Base-by-base conservation (phyloP, 2,329 filamentous ascomycete species). In the Ceratocystis alfenasii region DNA sequence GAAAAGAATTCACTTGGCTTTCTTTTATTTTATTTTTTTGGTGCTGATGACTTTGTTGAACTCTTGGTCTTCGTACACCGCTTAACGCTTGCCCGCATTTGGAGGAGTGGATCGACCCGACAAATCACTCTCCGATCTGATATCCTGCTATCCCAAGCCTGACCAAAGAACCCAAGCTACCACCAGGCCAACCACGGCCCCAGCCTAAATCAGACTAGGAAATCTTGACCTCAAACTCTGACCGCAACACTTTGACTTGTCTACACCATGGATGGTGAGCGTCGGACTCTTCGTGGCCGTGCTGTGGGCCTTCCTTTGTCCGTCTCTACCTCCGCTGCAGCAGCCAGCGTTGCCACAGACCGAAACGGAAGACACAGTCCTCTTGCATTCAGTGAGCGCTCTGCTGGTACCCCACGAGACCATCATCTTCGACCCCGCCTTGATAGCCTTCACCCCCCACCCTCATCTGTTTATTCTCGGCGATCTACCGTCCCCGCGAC, bases 251-350 rank as follows among this genome's bases (percentile, higher is more conserved):
- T 48, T n/a, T 28, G 41, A 20, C 25, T n/a, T 33, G 7, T 10
- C 28, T 33, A 3, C 45, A 44, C 41, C 20, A 68, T 68, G 66
- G 66, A 68, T 28, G 66, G 64, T 45, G 64, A 65, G 44, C 60
- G 66, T 30, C 66, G 66, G 20, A 53, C 60, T 45, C 64, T 65
- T 33, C 66, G 66, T 36, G 66, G 66, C 57, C 62, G 62, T 46
- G 25, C 45, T 41, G 66, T 7, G 50, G 62, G 61, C 30, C 44
- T 60, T 33, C 55, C 62, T 41, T 57, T 41, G 25, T 67, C 62
- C 12, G 53, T 57, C 41, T 64, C 57, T 48, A 57, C 36, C 45
- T 48, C 62, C 25, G 30, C 46, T 36, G 55, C 48, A 48, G 25
- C 36, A 12, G 30, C 33, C 7, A 44, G 53, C n/a, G 30, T 57